phyloP scores from a whole-genome alignment of 768 basidiomycete genomes.

The Kwoniella heveanensis region DNA sequence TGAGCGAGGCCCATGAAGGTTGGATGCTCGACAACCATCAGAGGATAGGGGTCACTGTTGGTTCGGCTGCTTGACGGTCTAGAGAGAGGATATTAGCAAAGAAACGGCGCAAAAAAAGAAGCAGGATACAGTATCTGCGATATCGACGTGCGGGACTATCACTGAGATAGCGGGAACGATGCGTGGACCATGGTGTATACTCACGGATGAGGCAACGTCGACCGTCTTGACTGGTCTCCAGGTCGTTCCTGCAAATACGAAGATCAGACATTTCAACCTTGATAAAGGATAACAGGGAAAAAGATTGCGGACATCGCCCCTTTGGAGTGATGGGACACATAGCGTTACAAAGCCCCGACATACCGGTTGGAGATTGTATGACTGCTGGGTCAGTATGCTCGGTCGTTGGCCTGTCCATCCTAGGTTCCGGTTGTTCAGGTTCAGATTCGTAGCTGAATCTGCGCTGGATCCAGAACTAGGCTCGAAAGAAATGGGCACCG shows the following conservation, averaged over 20 bases:
- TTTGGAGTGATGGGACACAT: no score
- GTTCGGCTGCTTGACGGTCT: neutral
- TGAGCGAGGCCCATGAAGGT: neutral
- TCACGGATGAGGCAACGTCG: neutral
- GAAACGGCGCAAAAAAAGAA: no score
- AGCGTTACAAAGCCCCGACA: no score
- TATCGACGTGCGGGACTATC: no score
- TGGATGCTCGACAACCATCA: neutral
- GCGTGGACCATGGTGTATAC: no score
- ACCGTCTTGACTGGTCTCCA: neutral
- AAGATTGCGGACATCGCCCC: no score
- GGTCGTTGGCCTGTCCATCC: neutral
- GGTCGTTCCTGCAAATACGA: neutral
- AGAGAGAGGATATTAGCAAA: no score
- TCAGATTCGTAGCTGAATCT: neutral
- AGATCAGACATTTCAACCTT: no score
- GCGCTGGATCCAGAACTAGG: neutral
- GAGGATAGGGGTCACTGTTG: neutral
- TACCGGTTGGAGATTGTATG: neutral
- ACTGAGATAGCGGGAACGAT: neutral
- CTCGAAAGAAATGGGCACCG: neutral
- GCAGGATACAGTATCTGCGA: no score
- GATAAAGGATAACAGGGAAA: no score
- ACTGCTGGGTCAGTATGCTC: neutral
- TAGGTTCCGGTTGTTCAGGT: neutral